These are phyloP conservation scores for Chytriomyces sp. DNA, from an alignment of 192 early-diverging fungal genomes.

Conservation along the genomic window DNA sequence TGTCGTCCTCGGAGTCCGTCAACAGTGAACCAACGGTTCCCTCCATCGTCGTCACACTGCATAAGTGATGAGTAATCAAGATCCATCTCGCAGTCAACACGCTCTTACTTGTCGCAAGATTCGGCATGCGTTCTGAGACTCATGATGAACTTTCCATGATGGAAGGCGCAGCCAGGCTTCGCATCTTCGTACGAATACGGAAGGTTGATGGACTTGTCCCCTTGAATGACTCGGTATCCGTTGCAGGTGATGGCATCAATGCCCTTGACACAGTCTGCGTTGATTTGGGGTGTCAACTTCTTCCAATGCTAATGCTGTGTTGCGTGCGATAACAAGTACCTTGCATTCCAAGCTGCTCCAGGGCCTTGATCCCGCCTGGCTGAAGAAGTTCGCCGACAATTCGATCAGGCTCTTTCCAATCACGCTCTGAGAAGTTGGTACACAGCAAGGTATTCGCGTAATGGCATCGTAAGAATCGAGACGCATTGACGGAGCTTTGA, in stretches of 20 bases:
- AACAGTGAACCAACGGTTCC: slow-evolving; percentile 76
- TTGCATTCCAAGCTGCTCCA: slow-evolving; percentile 75
- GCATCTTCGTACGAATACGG: slow-evolving; percentile 66
- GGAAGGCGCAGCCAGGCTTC: slow-evolving; percentile 81
- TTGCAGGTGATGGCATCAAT: slow-evolving; percentile 84
- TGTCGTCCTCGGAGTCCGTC: slow-evolving; percentile 41
- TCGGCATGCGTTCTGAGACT: slow-evolving; percentile 76
- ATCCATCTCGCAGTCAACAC: not conserved
- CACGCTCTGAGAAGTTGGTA: slow-evolving; percentile 67
- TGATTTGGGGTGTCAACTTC: too few relatives aligned
- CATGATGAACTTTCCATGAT: slow-evolving; percentile 92
- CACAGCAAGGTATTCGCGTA: not conserved
- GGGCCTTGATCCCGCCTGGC: slow-evolving; percentile 87
- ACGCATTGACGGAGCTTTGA: not conserved
- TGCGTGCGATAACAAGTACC: not conserved
- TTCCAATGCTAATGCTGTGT: slow-evolving; percentile 28
- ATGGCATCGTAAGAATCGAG: not conserved
- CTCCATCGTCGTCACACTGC: slow-evolving; percentile 78
- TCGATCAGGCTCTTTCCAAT: slow-evolving; percentile 91
- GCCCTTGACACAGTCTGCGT: slow-evolving; percentile 71
- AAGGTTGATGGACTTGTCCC: slow-evolving; percentile 66
- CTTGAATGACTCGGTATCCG: slow-evolving; percentile 86
- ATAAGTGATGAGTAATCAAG: slow-evolving; percentile 27
- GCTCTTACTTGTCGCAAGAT: slow-evolving; percentile 53
- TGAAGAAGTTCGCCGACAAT: slow-evolving; percentile 98